These are phyloP conservation scores for Discostella stelligeroides DNA, from an alignment of 108 stramenopile genomes.

Conservation along the genomic window DNA sequence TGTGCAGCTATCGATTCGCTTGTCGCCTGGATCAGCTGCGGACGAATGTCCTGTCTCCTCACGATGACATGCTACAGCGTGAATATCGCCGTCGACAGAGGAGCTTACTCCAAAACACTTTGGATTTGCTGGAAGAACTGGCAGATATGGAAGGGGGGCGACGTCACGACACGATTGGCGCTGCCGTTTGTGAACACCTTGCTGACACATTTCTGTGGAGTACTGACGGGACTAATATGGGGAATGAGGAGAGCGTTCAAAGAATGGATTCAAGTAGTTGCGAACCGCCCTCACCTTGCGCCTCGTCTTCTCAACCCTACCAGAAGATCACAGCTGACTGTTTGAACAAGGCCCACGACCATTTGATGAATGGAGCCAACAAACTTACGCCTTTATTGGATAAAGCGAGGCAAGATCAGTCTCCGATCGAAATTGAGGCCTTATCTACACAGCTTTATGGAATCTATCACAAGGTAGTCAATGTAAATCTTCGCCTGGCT, in stretches of 20 bases:
- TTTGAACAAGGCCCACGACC: conserved; percentile 81
- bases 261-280: conserved; percentile 6
- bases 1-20: conserved; percentile 84
- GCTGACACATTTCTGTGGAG: conserved; percentile 78
- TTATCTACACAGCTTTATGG: conserved; percentile 77
- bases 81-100: conserved; percentile 80
- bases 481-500: conserved; percentile 75
- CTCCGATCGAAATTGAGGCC: conserved; percentile 55
- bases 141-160: conserved; percentile 79
- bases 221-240: conserved; percentile 27
- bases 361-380: conserved; percentile 60
- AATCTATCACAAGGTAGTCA: conserved; percentile 74
- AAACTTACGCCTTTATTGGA: conserved; percentile 54
- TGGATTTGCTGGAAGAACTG: conserved; percentile 77
- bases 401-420: conserved; percentile 34
- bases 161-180: conserved; percentile 77
- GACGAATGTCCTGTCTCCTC: conserved; percentile 27
- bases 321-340: conserved; percentile 58
- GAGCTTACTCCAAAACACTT: conserved; percentile 68
- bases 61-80: conserved; percentile 37
- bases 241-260: conserved; percentile 17
- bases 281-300: conserved; percentile 39
- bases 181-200: conserved; percentile 77
- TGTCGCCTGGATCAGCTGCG: conserved; percentile 68
- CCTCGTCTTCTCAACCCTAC: conserved; percentile 61